Percentiles rank a stretch among this genome's conserved stretches.
Evolutionary conservation across 371 early-diverging fungal genomes (phyloP).

Genomic region (Chytridium lagenaria): DNA sequence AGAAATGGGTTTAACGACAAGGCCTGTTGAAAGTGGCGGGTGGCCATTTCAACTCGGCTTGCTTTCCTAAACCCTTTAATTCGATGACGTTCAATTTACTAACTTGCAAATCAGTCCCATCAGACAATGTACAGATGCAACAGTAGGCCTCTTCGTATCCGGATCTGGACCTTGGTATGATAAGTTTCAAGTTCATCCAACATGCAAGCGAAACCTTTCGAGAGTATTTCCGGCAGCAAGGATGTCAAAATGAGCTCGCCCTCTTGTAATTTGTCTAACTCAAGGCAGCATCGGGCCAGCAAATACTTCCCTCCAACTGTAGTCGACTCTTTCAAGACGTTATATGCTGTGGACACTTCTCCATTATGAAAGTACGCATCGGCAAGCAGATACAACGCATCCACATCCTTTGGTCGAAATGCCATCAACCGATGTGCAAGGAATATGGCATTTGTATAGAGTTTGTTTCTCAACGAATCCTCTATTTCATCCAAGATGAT

Average conservation of each 20-base stretch:
- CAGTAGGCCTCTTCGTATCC: background rate
- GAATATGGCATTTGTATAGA: constrained; percentile 41
- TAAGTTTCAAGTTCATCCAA: too few species aligned
- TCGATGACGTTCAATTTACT: background rate
- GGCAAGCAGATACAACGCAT: constrained; percentile 35
- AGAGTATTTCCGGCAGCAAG: constrained; percentile 30
- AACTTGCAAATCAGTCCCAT: constrained; percentile 51
- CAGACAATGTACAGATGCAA: constrained; percentile 49
- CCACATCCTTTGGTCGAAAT: constrained; percentile 24
- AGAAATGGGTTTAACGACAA: constrained; percentile 62
- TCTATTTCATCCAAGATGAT: background rate
- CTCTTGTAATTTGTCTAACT: constrained; percentile 41
- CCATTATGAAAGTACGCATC: constrained; percentile 28
- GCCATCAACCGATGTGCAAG: constrained; percentile 44
- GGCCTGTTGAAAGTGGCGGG: constrained; percentile 50
- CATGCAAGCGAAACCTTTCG: constrained; percentile 13
- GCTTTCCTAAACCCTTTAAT: constrained; percentile 50
- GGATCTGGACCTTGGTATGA: too few species aligned
- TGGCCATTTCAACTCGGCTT: constrained; percentile 51
- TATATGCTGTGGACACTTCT: constrained; percentile 21
- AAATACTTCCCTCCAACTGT: constrained; percentile 3
- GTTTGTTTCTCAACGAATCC: constrained; percentile 26
- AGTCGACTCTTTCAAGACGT: constrained; percentile 24
- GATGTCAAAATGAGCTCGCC: constrained; percentile 43
- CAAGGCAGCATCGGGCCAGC: constrained; percentile 17